Evolutionary conservation across 306 rosid species (phyloP).

Genomic region (Cyclanthera cordifolia): DNA sequence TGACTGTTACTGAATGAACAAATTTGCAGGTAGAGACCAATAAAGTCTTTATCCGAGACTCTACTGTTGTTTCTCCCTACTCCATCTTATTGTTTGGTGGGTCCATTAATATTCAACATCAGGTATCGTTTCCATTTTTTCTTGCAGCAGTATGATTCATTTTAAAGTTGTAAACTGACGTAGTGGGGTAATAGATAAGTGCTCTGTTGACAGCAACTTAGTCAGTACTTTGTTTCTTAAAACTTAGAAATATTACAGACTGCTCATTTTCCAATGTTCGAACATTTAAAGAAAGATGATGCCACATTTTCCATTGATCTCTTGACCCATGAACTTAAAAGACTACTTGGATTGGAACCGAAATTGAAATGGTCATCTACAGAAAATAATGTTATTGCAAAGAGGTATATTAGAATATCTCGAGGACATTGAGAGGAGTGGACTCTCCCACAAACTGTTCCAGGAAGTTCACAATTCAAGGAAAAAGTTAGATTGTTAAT

Average conservation of each 20-base stretch:
- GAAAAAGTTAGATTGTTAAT: background rate
- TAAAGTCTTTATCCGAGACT: slow-evolving; percentile 65
- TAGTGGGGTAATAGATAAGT: background rate
- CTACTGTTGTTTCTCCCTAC: slow-evolving; percentile 81
- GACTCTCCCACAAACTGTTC: background rate
- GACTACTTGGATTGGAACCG: background rate
- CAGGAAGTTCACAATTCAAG: background rate
- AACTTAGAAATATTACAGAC: background rate
- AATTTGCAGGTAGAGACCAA: slow-evolving; percentile 74
- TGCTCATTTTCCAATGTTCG: background rate
- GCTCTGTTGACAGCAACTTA: background rate
- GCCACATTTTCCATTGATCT: background rate
- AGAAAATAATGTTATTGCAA: background rate
- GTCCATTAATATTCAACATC: slow-evolving; percentile 74
- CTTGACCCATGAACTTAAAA: background rate
- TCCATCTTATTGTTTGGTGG: slow-evolving; percentile 90
- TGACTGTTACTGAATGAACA: background rate
- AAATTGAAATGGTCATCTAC: background rate
- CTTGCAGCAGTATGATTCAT: slow-evolving; percentile 1
- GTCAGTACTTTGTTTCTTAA: background rate
- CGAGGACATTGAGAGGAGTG: background rate
- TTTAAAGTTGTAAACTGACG: background rate
- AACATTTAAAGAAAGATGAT: background rate
- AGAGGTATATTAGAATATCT: background rate
- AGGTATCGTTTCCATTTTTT: slow-evolving; percentile 30